Evolutionary conservation across 2,329 filamentous ascomycete genomes (phyloP), one percentile per base, ranked within the genome.

Genomic region (Grosmannia serpens): DNA sequence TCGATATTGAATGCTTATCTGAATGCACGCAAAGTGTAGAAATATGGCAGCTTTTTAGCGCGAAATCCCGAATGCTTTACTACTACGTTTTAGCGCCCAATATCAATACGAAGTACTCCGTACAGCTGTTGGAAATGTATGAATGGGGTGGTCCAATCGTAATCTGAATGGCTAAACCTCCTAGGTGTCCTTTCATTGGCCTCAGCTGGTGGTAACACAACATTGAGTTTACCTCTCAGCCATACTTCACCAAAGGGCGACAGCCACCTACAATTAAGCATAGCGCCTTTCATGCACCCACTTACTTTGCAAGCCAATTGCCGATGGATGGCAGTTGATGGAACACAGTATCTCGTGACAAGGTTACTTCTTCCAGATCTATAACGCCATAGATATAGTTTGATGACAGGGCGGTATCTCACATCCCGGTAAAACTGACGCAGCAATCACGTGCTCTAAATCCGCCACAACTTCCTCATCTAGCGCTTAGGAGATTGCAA

Each of bases 401-500:
- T 44, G 41, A 44, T 44, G 41, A 44, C 20, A 44, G 47, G 24
- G 47, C 51, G 51, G 51, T 53, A 38, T n/a, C n/a, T n/a, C n/a
- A n/a, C 35, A 24, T 38, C n/a, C 35, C 38, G 53, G 53, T 38
- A 46, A 55, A 55, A 55, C 22, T 41, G 38, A 35, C 38, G 31
- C 20, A 41, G 13, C 3, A 29, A 44, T 61, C 62, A 61, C 62
- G 59, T 59, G 58, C 27, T 10, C 2, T 17, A 13, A 41, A 51
- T 10, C 35, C 59, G 58, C 62, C 61, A 61, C 61, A 35, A 35
- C 47, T 38, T 24, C 35, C 17, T 60, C 41, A 50, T 26, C 35
- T 27, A 59, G 58, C 55, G 57, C 56, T 58, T 58, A 55, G 54
- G 55, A 58, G 61, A 64, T 62, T 61, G 61, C 56, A 55, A 55